Evolutionary conservation across 108 stramenopile genomes (phyloP).

Genomic region (Skeletonema menzelii): DNA sequence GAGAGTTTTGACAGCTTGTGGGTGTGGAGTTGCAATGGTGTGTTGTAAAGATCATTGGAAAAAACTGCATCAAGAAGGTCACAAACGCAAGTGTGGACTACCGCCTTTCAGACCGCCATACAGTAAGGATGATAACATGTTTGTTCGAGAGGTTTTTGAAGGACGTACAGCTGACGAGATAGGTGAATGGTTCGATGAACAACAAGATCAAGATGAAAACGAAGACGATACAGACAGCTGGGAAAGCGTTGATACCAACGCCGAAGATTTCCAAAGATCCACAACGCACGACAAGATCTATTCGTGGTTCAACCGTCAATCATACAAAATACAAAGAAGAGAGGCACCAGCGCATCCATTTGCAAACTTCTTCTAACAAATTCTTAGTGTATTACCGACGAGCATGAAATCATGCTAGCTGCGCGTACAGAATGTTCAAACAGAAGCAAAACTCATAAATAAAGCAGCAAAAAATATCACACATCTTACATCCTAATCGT

Average conservation of each 20-base stretch:
- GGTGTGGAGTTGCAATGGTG: slow-evolving; percentile 29
- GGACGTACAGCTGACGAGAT: slow-evolving; percentile 3
- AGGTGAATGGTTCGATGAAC: slow-evolving; percentile 10
- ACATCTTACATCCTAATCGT: too few relatives aligned
- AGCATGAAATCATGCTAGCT: too few relatives aligned
- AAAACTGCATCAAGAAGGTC: slow-evolving; percentile 37
- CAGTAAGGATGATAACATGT: slow-evolving; percentile 27
- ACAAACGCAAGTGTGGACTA: slow-evolving; percentile 39
- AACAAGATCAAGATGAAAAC: neutral
- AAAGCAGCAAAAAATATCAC: too few relatives aligned
- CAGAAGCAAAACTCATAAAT: too few relatives aligned
- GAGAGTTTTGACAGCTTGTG: slow-evolving; percentile 16
- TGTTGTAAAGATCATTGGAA: slow-evolving; percentile 48
- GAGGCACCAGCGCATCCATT: slow-evolving; percentile 8
- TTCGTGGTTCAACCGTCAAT: slow-evolving; percentile 28
- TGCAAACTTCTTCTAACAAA: slow-evolving; percentile 6
- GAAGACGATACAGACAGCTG: slow-evolving; percentile 47
- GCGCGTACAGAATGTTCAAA: too few relatives aligned
- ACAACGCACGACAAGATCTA: slow-evolving; percentile 20
- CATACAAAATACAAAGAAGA: slow-evolving; percentile 30
- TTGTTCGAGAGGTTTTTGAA: slow-evolving; percentile 36
- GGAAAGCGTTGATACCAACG: slow-evolving; percentile 61
- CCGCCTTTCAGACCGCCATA: slow-evolving; percentile 43
- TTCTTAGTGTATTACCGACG: too few relatives aligned
- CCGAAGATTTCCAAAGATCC: slow-evolving; percentile 9